Conservation (phyloP, 192 early-diverging fungal species). For the Mortierella claussenii region DNA sequence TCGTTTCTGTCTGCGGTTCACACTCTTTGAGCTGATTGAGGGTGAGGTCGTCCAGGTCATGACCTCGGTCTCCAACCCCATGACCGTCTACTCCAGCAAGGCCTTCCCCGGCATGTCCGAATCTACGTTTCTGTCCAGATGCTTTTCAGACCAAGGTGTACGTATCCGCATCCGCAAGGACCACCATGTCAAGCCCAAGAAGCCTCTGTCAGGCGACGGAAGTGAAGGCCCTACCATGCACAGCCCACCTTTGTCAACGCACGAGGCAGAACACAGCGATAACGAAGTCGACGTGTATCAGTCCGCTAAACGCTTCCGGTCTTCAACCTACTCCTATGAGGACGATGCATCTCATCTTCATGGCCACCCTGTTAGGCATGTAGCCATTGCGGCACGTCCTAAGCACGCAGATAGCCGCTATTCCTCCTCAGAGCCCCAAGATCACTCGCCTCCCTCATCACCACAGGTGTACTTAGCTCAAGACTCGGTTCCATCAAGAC, state of each 20-base stretch:
- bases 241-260: constrained; percentile 35
- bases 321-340: constrained; percentile 3
- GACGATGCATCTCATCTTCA: constrained; percentile 5
- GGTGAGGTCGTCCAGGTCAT: constrained; percentile 66
- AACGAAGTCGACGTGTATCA: constrained; percentile 12
- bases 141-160: constrained; percentile 95
- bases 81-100: constrained; percentile 87
- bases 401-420: not conserved
- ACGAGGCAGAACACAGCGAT: constrained; percentile 49
- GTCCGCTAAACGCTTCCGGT: constrained; percentile 5
- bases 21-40: constrained; percentile 88
- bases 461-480: constrained; percentile 7
- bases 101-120: constrained; percentile 94
- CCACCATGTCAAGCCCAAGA: constrained; percentile 56
- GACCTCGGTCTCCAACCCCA: constrained; percentile 76
- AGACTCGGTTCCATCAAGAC: constrained; percentile 17
- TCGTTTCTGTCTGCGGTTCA: constrained; percentile 78
- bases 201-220: constrained; percentile 9
- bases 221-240: constrained; percentile 21
- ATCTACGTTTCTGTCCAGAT: constrained; percentile 86
- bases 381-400: constrained; percentile 19
- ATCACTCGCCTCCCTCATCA: constrained; percentile 35
- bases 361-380: constrained; percentile 5
- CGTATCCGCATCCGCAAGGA: constrained; percentile 95
- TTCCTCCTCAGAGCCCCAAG: constrained; percentile 19